Evolutionary conservation across 495 filamentous ascomycete genomes (phyloP).

Genomic region (Daldinia concentrica): DNA sequence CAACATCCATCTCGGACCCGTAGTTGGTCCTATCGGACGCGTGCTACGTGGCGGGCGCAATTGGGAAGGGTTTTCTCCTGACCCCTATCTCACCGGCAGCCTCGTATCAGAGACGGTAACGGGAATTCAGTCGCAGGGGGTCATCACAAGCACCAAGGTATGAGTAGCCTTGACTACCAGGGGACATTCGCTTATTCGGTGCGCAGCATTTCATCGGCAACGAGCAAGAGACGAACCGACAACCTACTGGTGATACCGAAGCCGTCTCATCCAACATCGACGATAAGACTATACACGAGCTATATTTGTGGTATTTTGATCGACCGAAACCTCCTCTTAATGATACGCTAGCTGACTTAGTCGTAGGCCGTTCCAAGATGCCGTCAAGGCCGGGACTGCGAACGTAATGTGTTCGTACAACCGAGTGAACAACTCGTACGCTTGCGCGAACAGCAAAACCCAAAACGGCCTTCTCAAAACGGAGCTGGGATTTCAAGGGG

Average conservation of each 20-base stretch:
- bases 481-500: conserved; percentile 70
- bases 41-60: conserved; percentile 61
- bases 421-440: conserved; percentile 69
- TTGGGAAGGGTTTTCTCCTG: conserved; percentile 63
- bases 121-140: conserved; percentile 62
- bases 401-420: conserved; percentile 78
- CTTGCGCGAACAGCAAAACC: conserved; percentile 68
- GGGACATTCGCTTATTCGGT: conserved; percentile 3
- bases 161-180: conserved; percentile 45
- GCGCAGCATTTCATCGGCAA: conserved; percentile 66
- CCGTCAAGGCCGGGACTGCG: conserved; percentile 66
- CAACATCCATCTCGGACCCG: conserved; percentile 73
- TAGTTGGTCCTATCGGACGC: conserved; percentile 64
- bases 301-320: conserved; percentile 70
- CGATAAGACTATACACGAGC: conserved; percentile 72
- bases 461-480: conserved; percentile 70
- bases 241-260: conserved; percentile 53
- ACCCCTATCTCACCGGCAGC: conserved; percentile 58
- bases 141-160: conserved; percentile 64
- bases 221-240: conserved; percentile 72
- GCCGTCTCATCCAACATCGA: conserved; percentile 68
- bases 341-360: conserved; percentile 5
- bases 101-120: conserved; percentile 55
- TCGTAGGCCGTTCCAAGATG: conserved; percentile 67
- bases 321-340: conserved; percentile 39